Conservation (phyloP, 2,329 filamentous ascomycete genomes). For the Beauveria sp. region DNA sequence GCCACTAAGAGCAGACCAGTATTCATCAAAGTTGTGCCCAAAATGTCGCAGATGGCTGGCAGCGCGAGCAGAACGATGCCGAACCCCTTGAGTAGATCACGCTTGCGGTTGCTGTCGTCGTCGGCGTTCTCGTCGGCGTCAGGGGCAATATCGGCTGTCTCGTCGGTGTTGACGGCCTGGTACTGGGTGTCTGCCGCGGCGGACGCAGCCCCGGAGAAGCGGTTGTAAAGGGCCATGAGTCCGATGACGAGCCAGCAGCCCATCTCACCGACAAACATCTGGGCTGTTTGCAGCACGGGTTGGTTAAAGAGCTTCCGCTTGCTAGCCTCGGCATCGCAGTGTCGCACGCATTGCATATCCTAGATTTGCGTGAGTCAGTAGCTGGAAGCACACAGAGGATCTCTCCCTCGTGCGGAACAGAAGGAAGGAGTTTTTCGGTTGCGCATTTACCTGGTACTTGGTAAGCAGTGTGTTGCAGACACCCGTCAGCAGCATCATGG, state of each 20-base stretch:
- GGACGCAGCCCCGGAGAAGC: conserved; percentile 36
- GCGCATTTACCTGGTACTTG: conserved; percentile 73
- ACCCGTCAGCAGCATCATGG: conserved; percentile 93
- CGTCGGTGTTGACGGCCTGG: conserved; percentile 48
- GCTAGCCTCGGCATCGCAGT: conserved; percentile 64
- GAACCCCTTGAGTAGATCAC: conserved; percentile 60
- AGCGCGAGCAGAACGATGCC: conserved; percentile 69
- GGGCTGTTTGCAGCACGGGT: conserved; percentile 89
- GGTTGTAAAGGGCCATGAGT: conserved; percentile 57
- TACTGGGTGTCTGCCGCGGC: conserved; percentile 50
- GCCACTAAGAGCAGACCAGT: conserved; percentile 88
- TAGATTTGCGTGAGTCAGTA: conserved; percentile 23
- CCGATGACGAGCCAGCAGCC: conserved; percentile 91
- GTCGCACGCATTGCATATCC: conserved; percentile 94
- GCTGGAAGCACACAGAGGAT: not conserved
- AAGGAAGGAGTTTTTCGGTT: conserved; percentile 15
- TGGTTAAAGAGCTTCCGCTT: conserved; percentile 77
- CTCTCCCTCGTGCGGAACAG: not conserved
- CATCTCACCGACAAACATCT: conserved; percentile 97
- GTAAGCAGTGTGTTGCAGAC: conserved; percentile 96
- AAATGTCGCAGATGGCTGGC: conserved; percentile 88
- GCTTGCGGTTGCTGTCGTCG: conserved; percentile 30
- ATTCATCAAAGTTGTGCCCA: conserved; percentile 96
- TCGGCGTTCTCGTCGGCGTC: conserved; percentile 34
- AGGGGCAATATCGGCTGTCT: conserved; percentile 31